Conservation (phyloP, 768 basidiomycete species). For the Zangia roseola region DNA sequence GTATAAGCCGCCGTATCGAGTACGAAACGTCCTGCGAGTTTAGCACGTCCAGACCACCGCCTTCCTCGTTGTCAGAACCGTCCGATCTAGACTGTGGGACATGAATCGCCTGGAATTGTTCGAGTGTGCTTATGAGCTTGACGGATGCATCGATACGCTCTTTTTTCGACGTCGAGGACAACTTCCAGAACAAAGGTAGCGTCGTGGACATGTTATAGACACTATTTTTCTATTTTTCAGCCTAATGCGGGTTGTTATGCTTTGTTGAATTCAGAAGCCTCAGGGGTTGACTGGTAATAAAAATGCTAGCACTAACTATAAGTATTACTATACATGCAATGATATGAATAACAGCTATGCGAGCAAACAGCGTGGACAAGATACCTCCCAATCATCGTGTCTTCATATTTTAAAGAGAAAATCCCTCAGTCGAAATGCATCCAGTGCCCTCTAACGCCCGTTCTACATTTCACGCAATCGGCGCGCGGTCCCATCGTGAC, state of each 20-base stretch:
- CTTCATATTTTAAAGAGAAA: not conserved
- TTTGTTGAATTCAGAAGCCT: slow-evolving; percentile 15
- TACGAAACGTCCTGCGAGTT: slow-evolving; percentile 94
- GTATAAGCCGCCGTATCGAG: slow-evolving; percentile 80
- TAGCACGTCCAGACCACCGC: slow-evolving; percentile 55
- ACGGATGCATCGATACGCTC: slow-evolving; percentile 84
- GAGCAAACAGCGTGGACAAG: not conserved
- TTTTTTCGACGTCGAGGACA: slow-evolving; percentile 78
- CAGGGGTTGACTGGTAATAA: no score
- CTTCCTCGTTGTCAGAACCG: slow-evolving; percentile 41
- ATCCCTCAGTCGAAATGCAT: slow-evolving; percentile 55
- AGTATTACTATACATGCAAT: slow-evolving; percentile 3
- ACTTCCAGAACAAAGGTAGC: slow-evolving; percentile 90
- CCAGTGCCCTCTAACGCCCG: slow-evolving; percentile 69
- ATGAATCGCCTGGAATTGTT: slow-evolving; percentile 79
- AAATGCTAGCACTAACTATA: not conserved
- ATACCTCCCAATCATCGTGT: not conserved
- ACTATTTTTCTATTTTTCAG: not conserved
- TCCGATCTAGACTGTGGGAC: slow-evolving; percentile 45
- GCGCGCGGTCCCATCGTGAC: slow-evolving; percentile 71
- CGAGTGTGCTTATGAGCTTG: slow-evolving; percentile 75
- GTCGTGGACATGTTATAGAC: slow-evolving; percentile 72
- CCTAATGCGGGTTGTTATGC: slow-evolving; percentile 26
- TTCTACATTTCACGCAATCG: slow-evolving; percentile 65
- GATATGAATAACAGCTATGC: slow-evolving; percentile 6